Conservation (phyloP, 2,329 filamentous ascomycete species). For the Neofusicoccum sp. region DNA sequence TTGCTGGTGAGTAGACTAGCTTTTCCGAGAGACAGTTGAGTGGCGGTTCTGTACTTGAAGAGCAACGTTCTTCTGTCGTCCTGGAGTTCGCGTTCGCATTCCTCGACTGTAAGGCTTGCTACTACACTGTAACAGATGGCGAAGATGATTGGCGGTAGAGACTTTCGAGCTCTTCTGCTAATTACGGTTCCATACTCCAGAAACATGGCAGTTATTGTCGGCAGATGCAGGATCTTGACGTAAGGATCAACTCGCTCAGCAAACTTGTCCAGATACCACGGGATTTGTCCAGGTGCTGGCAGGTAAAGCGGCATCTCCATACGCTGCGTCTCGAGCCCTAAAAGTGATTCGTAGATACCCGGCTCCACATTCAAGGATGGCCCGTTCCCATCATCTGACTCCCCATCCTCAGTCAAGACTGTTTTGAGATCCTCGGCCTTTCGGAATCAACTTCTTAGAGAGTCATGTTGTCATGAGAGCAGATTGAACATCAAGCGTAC, state of each 20-base stretch:
- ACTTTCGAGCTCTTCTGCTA: too few species aligned
- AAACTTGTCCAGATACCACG: background rate
- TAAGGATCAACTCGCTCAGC: background rate
- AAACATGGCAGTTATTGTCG: background rate
- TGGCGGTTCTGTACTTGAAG: background rate
- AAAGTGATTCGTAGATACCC: background rate
- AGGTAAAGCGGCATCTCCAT: background rate
- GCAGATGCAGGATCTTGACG: background rate
- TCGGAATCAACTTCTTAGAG: background rate
- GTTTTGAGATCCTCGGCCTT: background rate
- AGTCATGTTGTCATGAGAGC: background rate
- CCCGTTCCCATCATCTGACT: background rate
- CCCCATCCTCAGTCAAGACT: background rate
- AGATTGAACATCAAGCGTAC: background rate
- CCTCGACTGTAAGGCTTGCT: background rate
- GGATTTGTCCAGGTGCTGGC: background rate
- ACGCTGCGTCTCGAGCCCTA: background rate
- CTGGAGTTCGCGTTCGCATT: background rate
- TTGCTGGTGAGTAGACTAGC: background rate
- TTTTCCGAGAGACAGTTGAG: background rate
- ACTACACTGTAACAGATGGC: too few species aligned
- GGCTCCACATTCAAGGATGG: background rate
- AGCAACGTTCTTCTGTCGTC: background rate
- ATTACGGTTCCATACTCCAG: too few species aligned
- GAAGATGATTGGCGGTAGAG: too few species aligned